These are phyloP conservation scores for Omphalea diandra DNA, from an alignment of 441 rosid genomes.

Conservation along the genomic window DNA sequence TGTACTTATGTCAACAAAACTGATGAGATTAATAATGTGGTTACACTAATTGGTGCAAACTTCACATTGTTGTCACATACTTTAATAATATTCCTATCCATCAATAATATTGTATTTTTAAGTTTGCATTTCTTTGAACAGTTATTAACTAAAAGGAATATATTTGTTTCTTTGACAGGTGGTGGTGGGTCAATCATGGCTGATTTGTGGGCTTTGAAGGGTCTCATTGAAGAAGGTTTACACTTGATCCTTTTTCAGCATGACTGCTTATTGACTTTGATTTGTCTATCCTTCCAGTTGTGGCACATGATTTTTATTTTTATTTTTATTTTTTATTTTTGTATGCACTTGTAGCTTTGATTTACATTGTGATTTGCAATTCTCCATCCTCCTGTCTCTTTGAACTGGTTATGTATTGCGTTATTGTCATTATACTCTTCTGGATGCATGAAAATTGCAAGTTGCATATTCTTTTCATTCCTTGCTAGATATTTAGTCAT, in stretches of 20 bases:
- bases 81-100: not conserved
- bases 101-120: not conserved
- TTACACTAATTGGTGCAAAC: not conserved
- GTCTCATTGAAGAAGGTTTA: slow-evolving; percentile 90
- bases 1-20: not conserved
- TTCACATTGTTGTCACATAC: not conserved
- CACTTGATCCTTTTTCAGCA: slow-evolving; percentile 19
- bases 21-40: not conserved
- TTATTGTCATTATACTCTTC: slow-evolving; percentile 1
- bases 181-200: slow-evolving; percentile 99
- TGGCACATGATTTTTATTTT: not conserved
- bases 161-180: slow-evolving; percentile 58
- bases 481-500: not conserved
- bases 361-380: not conserved
- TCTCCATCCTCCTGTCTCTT: not conserved
- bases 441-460: not conserved
- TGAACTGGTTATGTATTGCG: not conserved
- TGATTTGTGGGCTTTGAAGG: slow-evolving; percentile 99
- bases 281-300: not conserved
- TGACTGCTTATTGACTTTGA: not conserved
- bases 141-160: slow-evolving; percentile 23
- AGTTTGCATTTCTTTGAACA: slow-evolving; percentile 3
- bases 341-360: not conserved
- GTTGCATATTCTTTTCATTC: not conserved
- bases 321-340: too few species aligned